phyloP scores from a whole-genome alignment of 2,329 filamentous ascomycete species.

The Talaromyces sp. region DNA sequence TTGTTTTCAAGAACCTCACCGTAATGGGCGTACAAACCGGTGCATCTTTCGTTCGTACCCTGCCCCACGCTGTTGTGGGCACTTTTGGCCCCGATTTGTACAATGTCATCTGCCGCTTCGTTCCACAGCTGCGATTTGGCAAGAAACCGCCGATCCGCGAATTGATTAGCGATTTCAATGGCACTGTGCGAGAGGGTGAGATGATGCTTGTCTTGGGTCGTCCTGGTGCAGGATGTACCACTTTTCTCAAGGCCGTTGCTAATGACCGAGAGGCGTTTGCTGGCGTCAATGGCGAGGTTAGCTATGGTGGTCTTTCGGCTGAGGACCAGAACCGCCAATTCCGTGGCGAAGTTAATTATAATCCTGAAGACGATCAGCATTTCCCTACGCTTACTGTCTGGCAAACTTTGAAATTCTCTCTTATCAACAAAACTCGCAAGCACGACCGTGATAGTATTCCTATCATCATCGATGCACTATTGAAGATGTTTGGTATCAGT shows the following conservation, averaged over 20 bases:
- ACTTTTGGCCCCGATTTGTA: slow-evolving; percentile 83
- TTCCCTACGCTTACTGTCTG: slow-evolving; percentile 74
- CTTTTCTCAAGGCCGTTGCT: slow-evolving; percentile 74
- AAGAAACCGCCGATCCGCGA: slow-evolving; percentile 54
- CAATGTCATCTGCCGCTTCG: slow-evolving; percentile 58
- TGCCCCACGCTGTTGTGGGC: slow-evolving; percentile 73
- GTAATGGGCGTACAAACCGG: slow-evolving; percentile 72
- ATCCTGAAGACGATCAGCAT: slow-evolving; percentile 75
- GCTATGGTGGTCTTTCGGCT: slow-evolving; percentile 71
- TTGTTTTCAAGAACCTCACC: slow-evolving; percentile 74
- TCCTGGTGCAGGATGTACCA: slow-evolving; percentile 74
- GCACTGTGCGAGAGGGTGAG: slow-evolving; percentile 67
- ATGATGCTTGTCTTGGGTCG: slow-evolving; percentile 75
- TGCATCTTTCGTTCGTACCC: slow-evolving; percentile 69
- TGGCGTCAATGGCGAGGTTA: slow-evolving; percentile 68
- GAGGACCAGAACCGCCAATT: slow-evolving; percentile 69
- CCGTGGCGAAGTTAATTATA: slow-evolving; percentile 77
- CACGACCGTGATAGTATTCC: slow-evolving; percentile 65
- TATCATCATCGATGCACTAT: slow-evolving; percentile 68
- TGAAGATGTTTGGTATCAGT: slow-evolving; percentile 77
- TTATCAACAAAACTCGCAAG: slow-evolving; percentile 75
- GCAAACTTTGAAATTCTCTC: slow-evolving; percentile 74
- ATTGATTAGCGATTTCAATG: slow-evolving; percentile 68
- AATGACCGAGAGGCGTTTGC: slow-evolving; percentile 70
- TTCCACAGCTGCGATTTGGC: slow-evolving; percentile 55